Percentiles rank a stretch among this genome's conserved stretches.
These are phyloP conservation scores for Pseudogymnoascus destructans DNA, from an alignment of 2,329 filamentous ascomycete species.

Conservation along the genomic window DNA sequence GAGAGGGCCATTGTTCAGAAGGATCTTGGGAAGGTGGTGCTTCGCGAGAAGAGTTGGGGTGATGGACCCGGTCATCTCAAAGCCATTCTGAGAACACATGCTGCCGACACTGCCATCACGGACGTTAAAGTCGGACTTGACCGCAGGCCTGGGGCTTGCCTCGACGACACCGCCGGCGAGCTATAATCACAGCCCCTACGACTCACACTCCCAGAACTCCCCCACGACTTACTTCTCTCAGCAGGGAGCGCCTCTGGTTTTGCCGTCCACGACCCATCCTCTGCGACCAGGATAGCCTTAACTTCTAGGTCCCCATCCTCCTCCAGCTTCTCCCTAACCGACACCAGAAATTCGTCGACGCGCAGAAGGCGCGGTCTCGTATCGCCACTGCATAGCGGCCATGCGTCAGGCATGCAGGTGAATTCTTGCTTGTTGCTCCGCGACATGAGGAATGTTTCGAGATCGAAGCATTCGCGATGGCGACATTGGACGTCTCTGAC, in stretches of 20 bases:
- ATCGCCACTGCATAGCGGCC: conserved; percentile 73
- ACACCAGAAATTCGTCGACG: conserved; percentile 60
- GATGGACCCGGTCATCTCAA: conserved; percentile 69
- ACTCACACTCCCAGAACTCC: conserved; percentile 13
- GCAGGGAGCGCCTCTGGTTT: conserved; percentile 28
- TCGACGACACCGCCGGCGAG: conserved; percentile 13
- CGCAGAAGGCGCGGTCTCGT: conserved; percentile 59
- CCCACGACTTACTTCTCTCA: conserved; percentile 15
- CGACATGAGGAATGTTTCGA: conserved; percentile 65
- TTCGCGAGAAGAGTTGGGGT: conserved; percentile 76
- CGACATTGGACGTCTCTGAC: conserved; percentile 56
- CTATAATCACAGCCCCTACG: conserved; percentile 12
- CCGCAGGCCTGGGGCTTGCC: conserved; percentile 32
- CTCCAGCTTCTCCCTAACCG: conserved; percentile 45
- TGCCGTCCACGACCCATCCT: conserved; percentile 52
- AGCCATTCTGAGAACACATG: conserved; percentile 26
- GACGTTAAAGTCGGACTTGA: conserved; percentile 81
- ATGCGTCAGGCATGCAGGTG: conserved; percentile 52
- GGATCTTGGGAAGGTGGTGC: conserved; percentile 78
- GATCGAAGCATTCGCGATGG: conserved; percentile 83
- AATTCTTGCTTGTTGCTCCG: conserved; percentile 36
- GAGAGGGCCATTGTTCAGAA: conserved; percentile 77
- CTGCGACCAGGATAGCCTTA: conserved; percentile 48
- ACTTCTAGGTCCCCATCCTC: conserved; percentile 34
- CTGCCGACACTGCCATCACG: conserved; percentile 49